Evolutionary conservation across 768 basidiomycete genomes (phyloP), one percentile per base, ranked within the genome.

Genomic region (Daedaleopsis nitida): DNA sequence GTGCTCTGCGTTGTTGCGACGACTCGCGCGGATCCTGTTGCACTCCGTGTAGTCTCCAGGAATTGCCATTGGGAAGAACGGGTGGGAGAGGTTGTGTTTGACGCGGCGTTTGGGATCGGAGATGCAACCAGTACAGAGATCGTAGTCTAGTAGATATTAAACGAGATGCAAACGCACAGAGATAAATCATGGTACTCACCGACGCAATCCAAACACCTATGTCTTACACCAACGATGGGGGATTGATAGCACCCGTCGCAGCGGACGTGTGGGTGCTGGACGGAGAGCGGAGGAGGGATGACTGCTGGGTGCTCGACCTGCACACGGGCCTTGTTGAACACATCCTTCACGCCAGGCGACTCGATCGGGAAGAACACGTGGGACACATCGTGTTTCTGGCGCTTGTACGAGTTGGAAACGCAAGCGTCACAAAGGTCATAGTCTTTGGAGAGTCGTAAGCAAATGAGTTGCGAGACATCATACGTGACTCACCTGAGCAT

Each of bases 131-230:
- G 61, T 54, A 56, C 69, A 70, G 12, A 70, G 44, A 44, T 70
- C 69, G 60, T 63, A 70, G 49, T 70, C 69, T 69, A 27, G 9
- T 32, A 32, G 5, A 12, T 17, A 1, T 10, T 44, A 0, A 57
- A 32, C 27, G 27, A 32, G 7, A 58, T 14, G 23, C 6, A 23
- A 16, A 16, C 38, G 23, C 21, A 16, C 19, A 52, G 1, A 38
- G 3, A 10, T 3, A 7, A 11, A 23, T 4, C 21, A 24, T 13
- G 9, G 11, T n/a, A 35, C 64, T 45, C 32, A 69, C 68, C 80
- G 55, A 78, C 77, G 70, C 91, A 93, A 63, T 91, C 87, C 27
- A 91, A 71, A 68, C 92, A 94, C 72, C 57, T 58, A 38, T 61
- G 55, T 16, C 62, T 44, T 3, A 64, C 51, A 5, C 62, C 62